Conservation (phyloP, 2,329 filamentous ascomycete genomes). For the Botryotinia globosa region DNA sequence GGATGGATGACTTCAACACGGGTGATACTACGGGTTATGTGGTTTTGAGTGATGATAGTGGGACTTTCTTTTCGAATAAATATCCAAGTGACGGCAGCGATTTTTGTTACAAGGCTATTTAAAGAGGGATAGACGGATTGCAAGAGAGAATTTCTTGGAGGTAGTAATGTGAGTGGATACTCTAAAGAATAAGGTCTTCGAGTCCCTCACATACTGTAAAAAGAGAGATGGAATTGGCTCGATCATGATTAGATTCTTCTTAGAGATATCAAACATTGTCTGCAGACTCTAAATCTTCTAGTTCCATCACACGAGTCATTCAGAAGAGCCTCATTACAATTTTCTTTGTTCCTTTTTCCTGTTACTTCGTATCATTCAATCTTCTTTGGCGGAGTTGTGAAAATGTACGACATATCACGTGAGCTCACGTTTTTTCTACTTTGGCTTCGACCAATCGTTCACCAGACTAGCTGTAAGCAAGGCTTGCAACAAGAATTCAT, state of each 20-base stretch:
- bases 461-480: background rate
- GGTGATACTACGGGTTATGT: conserved; percentile 8
- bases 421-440: background rate
- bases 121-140: background rate
- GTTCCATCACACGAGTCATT: background rate
- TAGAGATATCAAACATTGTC: background rate
- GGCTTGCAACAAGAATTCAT: background rate
- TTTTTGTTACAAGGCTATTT: conserved; percentile 1
- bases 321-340: no score
- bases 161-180: background rate
- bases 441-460: background rate
- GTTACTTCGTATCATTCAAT: background rate
- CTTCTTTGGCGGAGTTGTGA: background rate
- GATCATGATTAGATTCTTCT: background rate
- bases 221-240: background rate
- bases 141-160: background rate
- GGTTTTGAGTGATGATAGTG: background rate
- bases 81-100: conserved; percentile 14
- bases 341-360: background rate
- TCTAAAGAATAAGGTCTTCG: background rate
- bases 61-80: conserved; percentile 16
- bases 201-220: background rate
- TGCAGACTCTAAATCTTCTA: background rate
- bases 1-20: conserved; percentile 4
- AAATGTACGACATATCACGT: background rate